Conservation (phyloP, 176 grass and related monocot genomes). For the Raddia guianensis region DNA sequence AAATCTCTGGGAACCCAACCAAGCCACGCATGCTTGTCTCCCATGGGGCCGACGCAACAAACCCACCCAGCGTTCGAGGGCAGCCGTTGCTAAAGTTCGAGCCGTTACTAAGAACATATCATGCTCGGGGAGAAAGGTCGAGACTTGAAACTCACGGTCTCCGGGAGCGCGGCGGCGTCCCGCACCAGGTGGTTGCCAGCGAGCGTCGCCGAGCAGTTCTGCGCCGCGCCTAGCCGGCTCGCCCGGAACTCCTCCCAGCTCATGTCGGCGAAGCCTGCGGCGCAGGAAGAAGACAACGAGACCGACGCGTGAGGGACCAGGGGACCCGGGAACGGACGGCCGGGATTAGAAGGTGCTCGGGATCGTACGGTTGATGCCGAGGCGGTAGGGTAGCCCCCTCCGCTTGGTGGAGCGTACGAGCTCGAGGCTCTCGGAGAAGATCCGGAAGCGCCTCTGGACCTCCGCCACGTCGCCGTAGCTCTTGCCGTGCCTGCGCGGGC, state of each 20-base stretch:
- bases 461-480: conserved; percentile 72
- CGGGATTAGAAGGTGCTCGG: not conserved
- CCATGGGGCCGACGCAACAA: conserved; percentile 6
- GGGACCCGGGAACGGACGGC: not conserved
- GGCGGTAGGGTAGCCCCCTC: conserved; percentile 71
- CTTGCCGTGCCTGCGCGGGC: conserved; percentile 61
- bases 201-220: conserved; percentile 95
- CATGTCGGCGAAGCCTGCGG: conserved; percentile 82
- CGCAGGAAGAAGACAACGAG: conserved; percentile 6
- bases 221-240: conserved; percentile 72
- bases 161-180: conserved; percentile 49
- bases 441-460: conserved; percentile 67
- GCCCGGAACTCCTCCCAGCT: conserved; percentile 94
- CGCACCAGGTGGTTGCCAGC: conserved; percentile 80
- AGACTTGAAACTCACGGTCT: conserved; percentile 59
- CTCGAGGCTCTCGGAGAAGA: conserved; percentile 84
- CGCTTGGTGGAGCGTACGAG: conserved; percentile 76
- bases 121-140: not conserved
- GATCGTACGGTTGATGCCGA: conserved; percentile 84
- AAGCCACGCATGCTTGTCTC: not conserved
- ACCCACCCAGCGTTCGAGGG: conserved; percentile 8
- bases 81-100: conserved; percentile 1
- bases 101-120: not conserved
- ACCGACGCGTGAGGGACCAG: not conserved
- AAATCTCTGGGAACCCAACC: not conserved